Conservation (phyloP, 331 rosid species). For the Spiraea crenata region DNA sequence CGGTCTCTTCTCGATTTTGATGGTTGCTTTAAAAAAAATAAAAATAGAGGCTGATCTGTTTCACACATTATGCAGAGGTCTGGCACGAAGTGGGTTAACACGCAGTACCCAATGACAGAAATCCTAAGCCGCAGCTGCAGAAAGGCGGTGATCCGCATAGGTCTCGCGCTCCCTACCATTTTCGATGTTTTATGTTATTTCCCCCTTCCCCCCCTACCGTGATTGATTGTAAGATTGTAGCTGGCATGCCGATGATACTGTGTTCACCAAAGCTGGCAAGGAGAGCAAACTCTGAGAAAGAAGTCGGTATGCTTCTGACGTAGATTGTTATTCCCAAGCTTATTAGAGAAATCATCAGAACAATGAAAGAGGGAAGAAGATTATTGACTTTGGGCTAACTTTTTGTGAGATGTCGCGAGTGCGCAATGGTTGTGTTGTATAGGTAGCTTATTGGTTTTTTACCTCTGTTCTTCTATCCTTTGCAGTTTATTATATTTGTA, state of each 20-base stretch:
- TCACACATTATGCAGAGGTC: constrained; percentile 50
- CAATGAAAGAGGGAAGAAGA: constrained; percentile 46
- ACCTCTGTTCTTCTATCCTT: constrained; percentile 15
- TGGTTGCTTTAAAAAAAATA: not conserved
- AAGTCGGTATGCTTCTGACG: constrained; percentile 83
- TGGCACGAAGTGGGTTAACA: constrained; percentile 88
- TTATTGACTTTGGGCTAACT: constrained; percentile 86
- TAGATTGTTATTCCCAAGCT: constrained; percentile 63
- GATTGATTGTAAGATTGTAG: constrained; percentile 65
- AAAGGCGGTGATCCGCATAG: constrained; percentile 33
- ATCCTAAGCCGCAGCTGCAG: constrained; percentile 32
- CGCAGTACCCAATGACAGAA: constrained; percentile 91
- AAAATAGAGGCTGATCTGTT: constrained; percentile 28
- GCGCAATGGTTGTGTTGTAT: constrained; percentile 74
- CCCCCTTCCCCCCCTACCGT: constrained; percentile 23
- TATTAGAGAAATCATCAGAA: constrained; percentile 52
- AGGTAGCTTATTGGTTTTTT: constrained; percentile 53
- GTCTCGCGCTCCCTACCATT: constrained; percentile 36
- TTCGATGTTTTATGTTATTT: constrained; percentile 22
- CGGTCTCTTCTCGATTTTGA: not conserved
- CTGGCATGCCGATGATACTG: constrained; percentile 52
- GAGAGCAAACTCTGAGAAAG: constrained; percentile 33
- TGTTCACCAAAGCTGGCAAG: constrained; percentile 34
- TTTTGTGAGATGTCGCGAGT: constrained; percentile 56
- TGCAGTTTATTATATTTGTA: constrained; percentile 68